Percentiles rank a stretch among this genome's conserved stretches.
Conservation (phyloP, 179 eudicot genomes). For the Spergularia azorica region DNA sequence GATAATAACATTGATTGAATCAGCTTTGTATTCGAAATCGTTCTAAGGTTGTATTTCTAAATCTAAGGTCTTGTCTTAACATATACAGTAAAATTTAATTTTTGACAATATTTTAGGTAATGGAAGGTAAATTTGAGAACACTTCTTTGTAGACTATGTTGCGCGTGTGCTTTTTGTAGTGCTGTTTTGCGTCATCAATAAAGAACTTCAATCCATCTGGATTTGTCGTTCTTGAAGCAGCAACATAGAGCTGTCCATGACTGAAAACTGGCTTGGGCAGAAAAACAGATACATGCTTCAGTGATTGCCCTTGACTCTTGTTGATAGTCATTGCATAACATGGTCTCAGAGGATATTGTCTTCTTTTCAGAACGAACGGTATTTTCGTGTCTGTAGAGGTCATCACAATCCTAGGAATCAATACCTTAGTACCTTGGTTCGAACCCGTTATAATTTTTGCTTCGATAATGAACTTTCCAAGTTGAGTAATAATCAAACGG, state of each 20-base stretch:
- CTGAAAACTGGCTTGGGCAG: no score
- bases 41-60: no score
- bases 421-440: neutral
- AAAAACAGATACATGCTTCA: no score
- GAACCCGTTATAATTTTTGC: neutral
- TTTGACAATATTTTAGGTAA: no score
- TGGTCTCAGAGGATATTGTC: constrained; percentile 16
- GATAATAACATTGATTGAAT: no score
- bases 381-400: neutral
- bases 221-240: constrained; percentile 16
- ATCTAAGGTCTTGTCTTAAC: no score
- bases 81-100: no score
- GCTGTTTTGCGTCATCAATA: neutral
- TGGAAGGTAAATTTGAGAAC: no score
- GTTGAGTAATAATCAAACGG: neutral
- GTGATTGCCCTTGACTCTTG: no score
- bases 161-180: neutral
- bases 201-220: constrained; percentile 15
- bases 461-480: neutral
- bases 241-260: constrained; percentile 34
- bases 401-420: constrained; percentile 10
- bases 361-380: constrained; percentile 8
- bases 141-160: no score
- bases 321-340: constrained; percentile 34
- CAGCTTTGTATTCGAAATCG: no score